Evolutionary conservation across 2,329 filamentous ascomycete genomes (phyloP).

Genomic region (Sphaerulina populicola): DNA sequence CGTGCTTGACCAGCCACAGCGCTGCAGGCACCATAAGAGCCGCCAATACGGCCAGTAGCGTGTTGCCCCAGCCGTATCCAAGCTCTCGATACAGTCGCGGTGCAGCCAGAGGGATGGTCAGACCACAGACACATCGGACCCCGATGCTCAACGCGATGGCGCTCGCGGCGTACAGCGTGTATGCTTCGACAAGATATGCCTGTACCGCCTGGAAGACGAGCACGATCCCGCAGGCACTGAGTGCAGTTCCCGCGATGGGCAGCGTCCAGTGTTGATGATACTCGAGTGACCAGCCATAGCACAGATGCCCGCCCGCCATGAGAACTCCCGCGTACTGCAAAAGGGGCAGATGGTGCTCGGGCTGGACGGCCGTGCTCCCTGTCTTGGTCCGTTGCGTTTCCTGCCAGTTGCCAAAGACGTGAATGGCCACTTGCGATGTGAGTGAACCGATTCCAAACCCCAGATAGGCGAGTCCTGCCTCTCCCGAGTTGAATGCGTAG

Average conservation of each 20-base stretch:
- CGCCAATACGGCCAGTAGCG: conserved; percentile 34
- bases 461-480: conserved; percentile 22
- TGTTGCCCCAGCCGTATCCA: conserved; percentile 41
- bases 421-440: conserved; percentile 35
- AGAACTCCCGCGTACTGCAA: conserved; percentile 16
- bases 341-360: conserved; percentile 12
- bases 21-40: not conserved
- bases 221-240: conserved; percentile 31
- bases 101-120: conserved; percentile 19
- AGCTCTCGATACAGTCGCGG: conserved; percentile 34
- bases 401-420: conserved; percentile 33
- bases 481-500: conserved; percentile 31
- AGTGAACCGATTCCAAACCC: conserved; percentile 23
- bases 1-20: too few species aligned
- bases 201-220: conserved; percentile 44
- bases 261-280: conserved; percentile 16
- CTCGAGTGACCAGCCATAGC: conserved; percentile 17
- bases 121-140: conserved; percentile 11
- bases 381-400: not conserved
- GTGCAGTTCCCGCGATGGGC: conserved; percentile 21
- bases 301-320: conserved; percentile 9
- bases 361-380: not conserved
- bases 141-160: conserved; percentile 32
- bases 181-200: conserved; percentile 44
- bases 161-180: conserved; percentile 38